Base-by-base conservation (phyloP, 805 yeast genomes). In the Peterozyma toletana region DNA sequence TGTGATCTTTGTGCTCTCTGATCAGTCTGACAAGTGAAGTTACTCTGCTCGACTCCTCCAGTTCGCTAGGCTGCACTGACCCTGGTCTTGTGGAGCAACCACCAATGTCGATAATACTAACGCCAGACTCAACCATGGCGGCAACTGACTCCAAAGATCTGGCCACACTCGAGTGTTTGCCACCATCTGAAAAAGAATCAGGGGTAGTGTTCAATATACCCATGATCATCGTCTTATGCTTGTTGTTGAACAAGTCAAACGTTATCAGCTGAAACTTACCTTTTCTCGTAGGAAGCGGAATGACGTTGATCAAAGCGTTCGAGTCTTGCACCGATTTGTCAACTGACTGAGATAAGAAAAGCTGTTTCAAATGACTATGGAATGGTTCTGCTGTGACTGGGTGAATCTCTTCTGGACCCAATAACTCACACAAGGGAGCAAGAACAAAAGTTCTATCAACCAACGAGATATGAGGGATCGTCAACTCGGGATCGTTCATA, bases 51-150 rank as follows among this genome's bases (percentile, higher is more conserved):
- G 85, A 52, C 58, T 93, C 99, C 44, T 77, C 90, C n/a, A 73
- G 74, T 16, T 60, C 72, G 2, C 73, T 54, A 0, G 84, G 81
- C 43, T 78, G 86, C 1, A 51, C 54, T 1, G 95, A 78, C 1
- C 88, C 87, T 0, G 99, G 99, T 41, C 95, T 73, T 0, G 99
- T 93, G 1, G 96, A 87, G 45, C 88, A 86, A 2, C 99, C 99
- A 9, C 99, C 99, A 43, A 93, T 73, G 59, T 93, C 99, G 34
- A 93, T 70, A 30, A 93, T 85, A 27, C 70, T 68, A n/a, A 89
- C 86, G 1, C 87, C 89, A 17, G 72, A 64, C 0, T 59, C 53
- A 5, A 78, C 71, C 71, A 86, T 71, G 34, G 61, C 50, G 35
- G 62, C 57, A 0, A 83, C 84, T 18, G 66, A 63, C 0, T 53